phyloP scores from a whole-genome alignment of 1,139 yeast species.

The Kodamaea arcana region DNA sequence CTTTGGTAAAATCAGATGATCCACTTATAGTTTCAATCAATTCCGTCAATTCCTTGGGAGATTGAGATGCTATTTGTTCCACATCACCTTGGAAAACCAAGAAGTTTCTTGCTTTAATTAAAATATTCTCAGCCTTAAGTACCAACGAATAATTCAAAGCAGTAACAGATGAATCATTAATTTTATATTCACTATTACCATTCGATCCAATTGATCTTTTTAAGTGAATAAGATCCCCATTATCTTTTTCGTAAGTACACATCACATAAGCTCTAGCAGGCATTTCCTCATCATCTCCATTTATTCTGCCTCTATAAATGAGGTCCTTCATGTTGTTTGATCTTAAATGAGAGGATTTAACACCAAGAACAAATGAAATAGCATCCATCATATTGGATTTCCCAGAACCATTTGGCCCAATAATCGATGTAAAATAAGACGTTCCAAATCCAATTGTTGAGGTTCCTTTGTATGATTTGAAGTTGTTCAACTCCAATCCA shows the following conservation, averaged over 20 bases:
- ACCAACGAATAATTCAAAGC: constrained; percentile 62
- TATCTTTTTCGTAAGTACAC: constrained; percentile 66
- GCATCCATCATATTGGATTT: constrained; percentile 99
- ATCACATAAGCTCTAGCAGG: constrained; percentile 74
- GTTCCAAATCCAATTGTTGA: constrained; percentile 78
- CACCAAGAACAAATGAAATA: constrained; percentile 90
- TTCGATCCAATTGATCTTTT: constrained; percentile 51
- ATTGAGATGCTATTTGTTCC: constrained; percentile 87
- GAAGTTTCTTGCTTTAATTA: constrained; percentile 87
- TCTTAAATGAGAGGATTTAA: constrained; percentile 71
- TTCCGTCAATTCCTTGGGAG: constrained; percentile 68
- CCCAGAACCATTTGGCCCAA: constrained; percentile 98
- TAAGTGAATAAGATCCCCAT: constrained; percentile 49
- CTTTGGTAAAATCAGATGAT: constrained; percentile 60
- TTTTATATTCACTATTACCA: constrained; percentile 67
- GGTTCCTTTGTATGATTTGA: constrained; percentile 84
- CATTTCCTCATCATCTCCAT: constrained; percentile 14
- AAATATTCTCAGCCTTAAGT: constrained; percentile 75
- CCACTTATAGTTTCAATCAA: constrained; percentile 84
- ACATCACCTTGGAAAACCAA: constrained; percentile 97
- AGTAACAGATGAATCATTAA: constrained; percentile 61
- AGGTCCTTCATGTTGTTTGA: constrained; percentile 71
- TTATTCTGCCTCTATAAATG: constrained; percentile 66
- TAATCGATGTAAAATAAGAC: constrained; percentile 80
- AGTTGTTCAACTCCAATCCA: constrained; percentile 75